Base-by-base conservation (phyloP, 495 filamentous ascomycete species). In the Penicillium bovifimosum region DNA sequence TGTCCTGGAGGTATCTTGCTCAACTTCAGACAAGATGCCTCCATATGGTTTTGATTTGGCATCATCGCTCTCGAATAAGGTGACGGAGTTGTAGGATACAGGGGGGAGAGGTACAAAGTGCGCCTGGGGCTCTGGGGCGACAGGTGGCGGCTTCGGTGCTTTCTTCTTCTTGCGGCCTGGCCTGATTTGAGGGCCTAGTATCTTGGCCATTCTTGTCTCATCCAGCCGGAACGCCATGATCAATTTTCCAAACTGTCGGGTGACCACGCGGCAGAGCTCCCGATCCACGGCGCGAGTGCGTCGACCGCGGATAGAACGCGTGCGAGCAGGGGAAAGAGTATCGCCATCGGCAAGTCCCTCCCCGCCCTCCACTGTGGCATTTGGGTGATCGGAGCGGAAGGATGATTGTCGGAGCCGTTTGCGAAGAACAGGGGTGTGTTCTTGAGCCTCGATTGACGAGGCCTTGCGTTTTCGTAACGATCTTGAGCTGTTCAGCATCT, bases 31-130 rank as follows among this genome's bases (percentile, higher is more conserved):
- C 33, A 98, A 72, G 36, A 97, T 96, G 8, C 93, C 93, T 39
- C 93, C 95, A 61, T 97, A 98, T 2, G 95, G 93, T 65, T 96
- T 98, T 13, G 85, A 86, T 63, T 95, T 95, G 9, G 80, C 69
- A 58, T 96, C 91, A 55, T 97, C 93, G 29, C 81, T 84, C 51
- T 96, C 90, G 54, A 95, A 88, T 1, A 86, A 84, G 62, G 91
- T 91, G 59, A 95, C 90, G 32, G 84, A 75, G 33, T 86, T 80
- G 58, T 83, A 80, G n/a, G 80, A 76, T 45, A 73, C 76, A 17
- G 66, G 61, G 58, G 71, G 58, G 55, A 76, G 58, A 54, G 71
- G 69, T 6, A 75, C 72, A 60, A 76, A 77, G 50, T 78, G 74
- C 29, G 70, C 63, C 47, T 69, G 72, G 6, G 67, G 58, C 50